Percentiles rank a stretch among this genome's conserved stretches.
phyloP scores from a whole-genome alignment of 2,329 filamentous ascomycete genomes.

The Penicillium sp. region DNA sequence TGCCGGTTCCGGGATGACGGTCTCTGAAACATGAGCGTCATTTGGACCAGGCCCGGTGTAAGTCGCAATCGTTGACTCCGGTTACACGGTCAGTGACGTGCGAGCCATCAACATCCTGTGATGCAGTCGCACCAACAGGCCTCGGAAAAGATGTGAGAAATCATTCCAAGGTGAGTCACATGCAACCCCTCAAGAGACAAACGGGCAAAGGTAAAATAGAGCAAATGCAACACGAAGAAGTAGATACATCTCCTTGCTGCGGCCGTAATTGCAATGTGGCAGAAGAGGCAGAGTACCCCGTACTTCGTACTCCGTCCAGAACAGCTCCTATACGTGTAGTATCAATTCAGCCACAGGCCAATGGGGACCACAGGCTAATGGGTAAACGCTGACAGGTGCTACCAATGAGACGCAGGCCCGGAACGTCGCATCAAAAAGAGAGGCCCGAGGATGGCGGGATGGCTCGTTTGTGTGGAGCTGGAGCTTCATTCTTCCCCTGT shows the following conservation, averaged over 20 bases:
- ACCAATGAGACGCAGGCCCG: constrained; percentile 1
- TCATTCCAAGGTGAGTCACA: constrained; percentile 7
- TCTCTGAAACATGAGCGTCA: constrained; percentile 12
- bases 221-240: neutral
- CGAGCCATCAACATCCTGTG: constrained; percentile 9
- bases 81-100: constrained; percentile 15
- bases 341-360: neutral
- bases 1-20: constrained; percentile 2
- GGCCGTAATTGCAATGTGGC: constrained; percentile 3
- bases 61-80: constrained; percentile 2
- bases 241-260: constrained; percentile 1
- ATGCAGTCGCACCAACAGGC: constrained; percentile 13
- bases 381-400: neutral
- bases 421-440: constrained; percentile 16
- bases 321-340: neutral
- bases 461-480: constrained; percentile 1
- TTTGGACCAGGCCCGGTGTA: constrained; percentile 11
- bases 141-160: constrained; percentile 3
- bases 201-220: neutral
- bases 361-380: constrained; percentile 1
- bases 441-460: constrained; percentile 19
- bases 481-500: neutral
- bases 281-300: neutral
- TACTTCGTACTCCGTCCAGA: neutral
- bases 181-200: neutral